Evolutionary conservation across 176 grass and related monocot species (phyloP).

Genomic region (Cenchrus fungigraminus): DNA sequence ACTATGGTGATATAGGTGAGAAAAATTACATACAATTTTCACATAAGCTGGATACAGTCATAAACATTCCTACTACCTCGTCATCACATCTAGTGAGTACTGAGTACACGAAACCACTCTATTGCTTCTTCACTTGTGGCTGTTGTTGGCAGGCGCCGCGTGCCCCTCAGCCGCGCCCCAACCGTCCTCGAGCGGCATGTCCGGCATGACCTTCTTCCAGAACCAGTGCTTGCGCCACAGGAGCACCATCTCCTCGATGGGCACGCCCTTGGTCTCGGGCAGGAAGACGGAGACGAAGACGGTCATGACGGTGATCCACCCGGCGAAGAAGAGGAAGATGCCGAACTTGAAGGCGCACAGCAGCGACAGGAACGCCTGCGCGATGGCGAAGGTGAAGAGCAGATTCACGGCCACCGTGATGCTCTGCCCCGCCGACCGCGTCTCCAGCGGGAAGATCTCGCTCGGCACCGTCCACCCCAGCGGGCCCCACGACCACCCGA

Average conservation of each 20-base stretch:
- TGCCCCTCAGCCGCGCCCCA: slow-evolving; percentile 11
- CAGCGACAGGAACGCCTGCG: slow-evolving; percentile 76
- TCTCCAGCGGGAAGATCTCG: slow-evolving; percentile 95
- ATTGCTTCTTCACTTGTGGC: slow-evolving; percentile 10
- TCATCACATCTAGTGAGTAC: neutral
- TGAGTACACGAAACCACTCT: neutral
- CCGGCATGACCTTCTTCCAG: slow-evolving; percentile 74
- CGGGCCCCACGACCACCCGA: slow-evolving; percentile 94
- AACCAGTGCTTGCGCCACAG: slow-evolving; percentile 94
- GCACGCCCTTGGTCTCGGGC: slow-evolving; percentile 88
- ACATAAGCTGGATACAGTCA: neutral
- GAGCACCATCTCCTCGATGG: slow-evolving; percentile 87
- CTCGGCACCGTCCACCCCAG: slow-evolving; percentile 92
- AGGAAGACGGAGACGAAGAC: slow-evolving; percentile 72
- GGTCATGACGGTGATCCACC: slow-evolving; percentile 85
- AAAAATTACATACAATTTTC: neutral
- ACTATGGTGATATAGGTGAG: no score
- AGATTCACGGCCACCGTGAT: slow-evolving; percentile 91
- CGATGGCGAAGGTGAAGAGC: slow-evolving; percentile 78
- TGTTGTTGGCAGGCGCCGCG: neutral
- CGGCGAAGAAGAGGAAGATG: slow-evolving; percentile 93
- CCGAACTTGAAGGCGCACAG: slow-evolving; percentile 82
- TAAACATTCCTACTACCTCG: slow-evolving; percentile 2
- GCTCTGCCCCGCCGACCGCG: slow-evolving; percentile 89
- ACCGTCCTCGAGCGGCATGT: slow-evolving; percentile 47